Percentiles rank a stretch among this genome's conserved stretches.
Evolutionary conservation across 2,329 filamentous ascomycete species (phyloP).

Genomic region (Triangularia setosa): DNA sequence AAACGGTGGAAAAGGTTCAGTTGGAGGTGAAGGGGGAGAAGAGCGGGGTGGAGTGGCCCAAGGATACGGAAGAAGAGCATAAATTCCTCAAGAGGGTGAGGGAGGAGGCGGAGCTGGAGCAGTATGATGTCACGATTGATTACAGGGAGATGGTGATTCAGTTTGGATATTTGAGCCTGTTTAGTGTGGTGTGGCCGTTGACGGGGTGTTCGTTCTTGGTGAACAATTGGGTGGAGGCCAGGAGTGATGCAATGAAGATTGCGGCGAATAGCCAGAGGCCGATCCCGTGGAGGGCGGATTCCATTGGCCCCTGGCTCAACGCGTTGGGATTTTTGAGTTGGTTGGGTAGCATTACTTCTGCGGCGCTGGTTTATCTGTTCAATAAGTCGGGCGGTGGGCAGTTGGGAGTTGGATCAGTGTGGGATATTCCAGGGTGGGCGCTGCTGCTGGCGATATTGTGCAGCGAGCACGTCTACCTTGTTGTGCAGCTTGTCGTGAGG

Average conservation of each 20-base stretch:
- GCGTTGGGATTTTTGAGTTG: slow-evolving; percentile 86
- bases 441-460: slow-evolving; percentile 78
- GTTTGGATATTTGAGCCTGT: slow-evolving; percentile 81
- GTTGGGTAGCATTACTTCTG: slow-evolving; percentile 84
- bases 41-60: slow-evolving; percentile 36
- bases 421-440: slow-evolving; percentile 72
- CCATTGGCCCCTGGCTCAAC: slow-evolving; percentile 89
- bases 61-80: slow-evolving; percentile 73
- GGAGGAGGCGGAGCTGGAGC: slow-evolving; percentile 73
- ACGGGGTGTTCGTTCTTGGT: slow-evolving; percentile 82
- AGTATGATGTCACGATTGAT: slow-evolving; percentile 87
- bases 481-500: slow-evolving; percentile 67
- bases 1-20: slow-evolving; percentile 75
- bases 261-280: slow-evolving; percentile 84
- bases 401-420: slow-evolving; percentile 57
- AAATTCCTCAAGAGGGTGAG: slow-evolving; percentile 78
- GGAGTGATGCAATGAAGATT: slow-evolving; percentile 92
- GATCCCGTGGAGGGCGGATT: slow-evolving; percentile 84
- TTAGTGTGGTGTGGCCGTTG: slow-evolving; percentile 93
- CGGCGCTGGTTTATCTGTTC: slow-evolving; percentile 88
- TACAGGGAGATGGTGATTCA: slow-evolving; percentile 92
- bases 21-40: slow-evolving; percentile 51
- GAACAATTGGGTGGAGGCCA: slow-evolving; percentile 95
- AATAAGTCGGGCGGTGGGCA: slow-evolving; percentile 56
- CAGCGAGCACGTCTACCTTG: slow-evolving; percentile 86